Evolutionary conservation across 345 rosid species (phyloP), one percentile per base, ranked within the genome.

Genomic region (Citrus sinensis): DNA sequence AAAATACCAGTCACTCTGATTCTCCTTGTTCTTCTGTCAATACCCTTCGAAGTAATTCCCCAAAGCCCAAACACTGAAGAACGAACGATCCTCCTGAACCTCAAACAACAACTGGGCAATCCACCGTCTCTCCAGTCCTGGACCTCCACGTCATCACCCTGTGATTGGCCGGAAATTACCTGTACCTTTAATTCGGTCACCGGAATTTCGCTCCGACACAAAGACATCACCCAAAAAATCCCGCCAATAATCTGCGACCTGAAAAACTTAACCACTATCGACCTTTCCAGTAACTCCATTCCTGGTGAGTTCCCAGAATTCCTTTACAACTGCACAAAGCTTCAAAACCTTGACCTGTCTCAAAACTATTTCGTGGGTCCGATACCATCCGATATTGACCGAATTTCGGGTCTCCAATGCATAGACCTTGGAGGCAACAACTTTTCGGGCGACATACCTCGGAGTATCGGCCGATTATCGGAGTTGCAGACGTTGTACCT

Each of bases 381-480:
- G 19, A 79, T 96, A 60, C 98, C 99, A 13, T 79, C n/a, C 66
- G 92, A 90, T 19, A 83, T 96, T 69, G 68, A 88, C 80, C 81
- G 73, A 4, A 83, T 96, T 24, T 85, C 93, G 4, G 27, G 35
- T 77, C 93, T 96, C 32, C 58, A 37, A 56, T 71, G 34, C 82
- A 78, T 94, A 54, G 88, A 94, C 78, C 40, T 96, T 1, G 82
- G 71, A 1, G 92, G 75, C 19, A 96, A 92, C 76, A 81, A 80
- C 37, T 96, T 94, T 82, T 73, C 94, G n/a, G 97, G 98, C 9
- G 82, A 86, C 40, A 90, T 96, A 2, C 99, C 99, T 0, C 75
- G 83, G 4, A 78, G 77, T 16, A 75, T 94, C 2, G 94, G 93
- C 27, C 73, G 76, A 25, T 56, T 96, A 22, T 22, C 87, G 5